phyloP scores from a whole-genome alignment of 176 grass and related monocot species.

The Chrysopogon serrulatus region DNA sequence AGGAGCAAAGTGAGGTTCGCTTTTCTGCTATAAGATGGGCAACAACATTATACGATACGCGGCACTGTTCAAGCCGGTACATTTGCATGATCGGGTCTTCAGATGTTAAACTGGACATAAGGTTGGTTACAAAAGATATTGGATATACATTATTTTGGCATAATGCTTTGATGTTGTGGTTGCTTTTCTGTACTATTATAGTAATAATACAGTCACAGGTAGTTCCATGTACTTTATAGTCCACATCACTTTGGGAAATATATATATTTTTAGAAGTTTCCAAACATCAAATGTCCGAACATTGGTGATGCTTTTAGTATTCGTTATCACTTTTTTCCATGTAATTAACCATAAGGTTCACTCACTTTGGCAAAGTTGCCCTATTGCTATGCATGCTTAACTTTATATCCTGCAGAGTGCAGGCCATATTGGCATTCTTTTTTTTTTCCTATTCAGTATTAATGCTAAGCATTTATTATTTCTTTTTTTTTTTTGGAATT shows the following conservation, averaged over 20 bases:
- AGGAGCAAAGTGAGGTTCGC: constrained; percentile 90
- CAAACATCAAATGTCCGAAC: background rate
- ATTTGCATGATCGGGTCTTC: constrained; percentile 95
- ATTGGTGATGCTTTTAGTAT: background rate
- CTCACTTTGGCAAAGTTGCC: background rate
- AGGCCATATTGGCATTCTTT: background rate
- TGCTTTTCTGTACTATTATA: constrained; percentile 7
- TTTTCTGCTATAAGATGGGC: constrained; percentile 94
- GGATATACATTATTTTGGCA: background rate
- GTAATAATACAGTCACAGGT: background rate
- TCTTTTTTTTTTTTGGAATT: background rate
- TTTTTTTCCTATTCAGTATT: background rate
- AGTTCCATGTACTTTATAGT: background rate
- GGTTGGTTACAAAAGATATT: constrained; percentile 40
- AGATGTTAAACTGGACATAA: constrained; percentile 89
- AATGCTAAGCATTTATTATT: background rate
- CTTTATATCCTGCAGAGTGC: background rate
- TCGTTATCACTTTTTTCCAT: background rate
- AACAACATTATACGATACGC: constrained; percentile 70
- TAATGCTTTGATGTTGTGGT: background rate
- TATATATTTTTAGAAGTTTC: background rate
- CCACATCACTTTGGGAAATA: background rate
- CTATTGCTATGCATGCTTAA: constrained; percentile 15
- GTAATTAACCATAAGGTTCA: background rate
- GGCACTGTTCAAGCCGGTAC: constrained; percentile 83